These are phyloP conservation scores for Asterophora lycoperdoides DNA, from an alignment of 768 basidiomycete genomes.

Conservation along the genomic window DNA sequence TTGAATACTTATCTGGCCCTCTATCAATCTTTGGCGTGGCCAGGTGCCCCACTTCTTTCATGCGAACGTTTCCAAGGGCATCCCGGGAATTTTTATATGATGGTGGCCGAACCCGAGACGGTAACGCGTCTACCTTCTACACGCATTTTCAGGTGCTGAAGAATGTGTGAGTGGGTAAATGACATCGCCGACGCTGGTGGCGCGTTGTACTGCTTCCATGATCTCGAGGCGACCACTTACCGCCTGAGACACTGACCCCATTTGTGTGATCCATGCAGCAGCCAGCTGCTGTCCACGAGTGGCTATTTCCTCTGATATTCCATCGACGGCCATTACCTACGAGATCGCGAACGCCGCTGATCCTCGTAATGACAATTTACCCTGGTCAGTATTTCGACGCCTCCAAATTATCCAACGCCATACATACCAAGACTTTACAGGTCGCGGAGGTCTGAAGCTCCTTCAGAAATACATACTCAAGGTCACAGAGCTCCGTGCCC, in stretches of 20 bases:
- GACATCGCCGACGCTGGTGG: constrained; percentile 96
- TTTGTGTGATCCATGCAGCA: constrained; percentile 74
- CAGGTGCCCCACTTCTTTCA: constrained; percentile 84
- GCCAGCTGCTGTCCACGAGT: constrained; percentile 97
- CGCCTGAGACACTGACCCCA: constrained; percentile 43
- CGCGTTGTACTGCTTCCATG: constrained; percentile 94
- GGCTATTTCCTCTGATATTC: constrained; percentile 95
- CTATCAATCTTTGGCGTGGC: not conserved
- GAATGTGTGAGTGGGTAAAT: constrained; percentile 75
- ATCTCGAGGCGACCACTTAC: constrained; percentile 71
- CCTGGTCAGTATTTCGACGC: constrained; percentile 52
- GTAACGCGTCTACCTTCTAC: constrained; percentile 33
- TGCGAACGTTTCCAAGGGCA: constrained; percentile 79
- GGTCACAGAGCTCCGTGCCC: constrained; percentile 81
- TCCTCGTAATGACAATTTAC: constrained; percentile 97
- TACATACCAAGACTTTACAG: constrained; percentile 33
- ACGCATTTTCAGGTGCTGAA: constrained; percentile 1
- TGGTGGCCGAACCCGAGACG: constrained; percentile 92
- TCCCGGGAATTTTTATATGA: constrained; percentile 98
- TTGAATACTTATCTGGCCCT: constrained; percentile 3
- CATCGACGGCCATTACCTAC: constrained; percentile 82
- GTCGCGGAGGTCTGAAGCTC: constrained; percentile 95
- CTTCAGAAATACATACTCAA: constrained; percentile 89
- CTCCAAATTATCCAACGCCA: not conserved
- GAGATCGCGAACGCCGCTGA: constrained; percentile 80